Percentiles rank a stretch among this genome's conserved stretches.
Evolutionary conservation across 768 basidiomycete genomes (phyloP).

Genomic region (Tephrocybe sp.): DNA sequence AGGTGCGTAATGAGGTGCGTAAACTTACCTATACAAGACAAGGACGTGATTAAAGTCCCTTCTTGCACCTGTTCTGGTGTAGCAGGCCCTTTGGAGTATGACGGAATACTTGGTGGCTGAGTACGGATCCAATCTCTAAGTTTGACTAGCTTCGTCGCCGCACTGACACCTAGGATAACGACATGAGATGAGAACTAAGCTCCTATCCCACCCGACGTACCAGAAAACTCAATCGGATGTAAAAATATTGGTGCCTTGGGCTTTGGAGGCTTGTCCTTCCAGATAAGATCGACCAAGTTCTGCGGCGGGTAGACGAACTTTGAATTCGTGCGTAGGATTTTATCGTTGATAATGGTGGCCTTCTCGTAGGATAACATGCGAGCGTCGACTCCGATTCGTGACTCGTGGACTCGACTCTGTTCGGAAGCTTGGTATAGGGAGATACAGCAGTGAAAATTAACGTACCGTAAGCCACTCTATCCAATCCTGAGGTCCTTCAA

Average conservation of each 20-base stretch:
- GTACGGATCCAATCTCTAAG: slow-evolving; percentile 67
- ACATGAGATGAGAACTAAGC: not conserved
- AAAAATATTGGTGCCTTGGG: slow-evolving; percentile 62
- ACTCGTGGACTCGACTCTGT: slow-evolving; percentile 36
- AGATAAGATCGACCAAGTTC: slow-evolving; percentile 80
- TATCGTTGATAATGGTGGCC: slow-evolving; percentile 55
- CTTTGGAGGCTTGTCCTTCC: slow-evolving; percentile 74
- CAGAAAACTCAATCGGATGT: slow-evolving; percentile 72
- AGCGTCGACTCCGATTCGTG: slow-evolving; percentile 79
- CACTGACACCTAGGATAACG: slow-evolving; percentile 47
- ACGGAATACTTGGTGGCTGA: slow-evolving; percentile 56
- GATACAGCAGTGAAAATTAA: slow-evolving; percentile 2
- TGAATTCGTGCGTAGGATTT: slow-evolving; percentile 49
- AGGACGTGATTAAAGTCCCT: slow-evolving; percentile 63
- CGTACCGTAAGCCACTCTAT: slow-evolving; percentile 70
- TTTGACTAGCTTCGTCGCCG: slow-evolving; percentile 64
- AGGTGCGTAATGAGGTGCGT: not conserved
- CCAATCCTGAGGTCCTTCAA: slow-evolving; percentile 66
- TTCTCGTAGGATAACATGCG: slow-evolving; percentile 78
- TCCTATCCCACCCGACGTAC: slow-evolving; percentile 23
- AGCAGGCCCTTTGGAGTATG: slow-evolving; percentile 61
- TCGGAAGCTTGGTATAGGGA: not conserved
- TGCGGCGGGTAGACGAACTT: slow-evolving; percentile 79
- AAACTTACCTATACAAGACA: slow-evolving; percentile 66
- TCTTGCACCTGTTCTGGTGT: slow-evolving; percentile 61